A percentile compares a stretch with the other conserved stretches of the same genome.
Evolutionary conservation across 306 rosid species (phyloP).

Genomic region (Luffa aegyptiaca): DNA sequence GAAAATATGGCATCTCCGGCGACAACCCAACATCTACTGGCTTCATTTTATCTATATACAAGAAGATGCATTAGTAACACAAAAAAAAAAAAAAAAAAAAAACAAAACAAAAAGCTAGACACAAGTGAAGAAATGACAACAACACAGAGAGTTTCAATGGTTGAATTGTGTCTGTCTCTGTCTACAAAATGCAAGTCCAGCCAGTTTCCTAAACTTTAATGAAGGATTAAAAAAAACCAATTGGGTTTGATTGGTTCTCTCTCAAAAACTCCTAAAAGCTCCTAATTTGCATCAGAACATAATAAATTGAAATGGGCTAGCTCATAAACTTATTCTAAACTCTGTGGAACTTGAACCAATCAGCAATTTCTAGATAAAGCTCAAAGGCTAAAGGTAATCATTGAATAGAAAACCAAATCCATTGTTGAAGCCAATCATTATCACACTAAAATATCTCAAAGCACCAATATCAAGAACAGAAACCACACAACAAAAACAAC

Average conservation of each 20-base stretch:
- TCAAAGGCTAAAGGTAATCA: not conserved
- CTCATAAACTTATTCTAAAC: not conserved
- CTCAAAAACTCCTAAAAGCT: not conserved
- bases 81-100: not conserved
- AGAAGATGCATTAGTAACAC: constrained; percentile 15
- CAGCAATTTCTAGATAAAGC: not conserved
- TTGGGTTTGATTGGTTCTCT: not conserved
- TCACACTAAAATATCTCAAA: not conserved
- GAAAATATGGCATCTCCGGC: constrained; percentile 55
- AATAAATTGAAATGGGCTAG: not conserved
- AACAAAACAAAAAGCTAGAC: not conserved
- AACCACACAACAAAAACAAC: not conserved
- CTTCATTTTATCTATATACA: constrained; percentile 47
- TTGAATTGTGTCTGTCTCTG: not conserved
- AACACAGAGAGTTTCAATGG: not conserved
- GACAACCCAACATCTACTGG: constrained; percentile 62
- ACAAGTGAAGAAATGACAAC: not conserved
- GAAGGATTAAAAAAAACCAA: not conserved
- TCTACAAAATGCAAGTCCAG: not conserved
- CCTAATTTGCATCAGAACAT: not conserved
- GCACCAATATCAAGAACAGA: constrained; percentile 1
- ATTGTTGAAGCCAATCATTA: not conserved
- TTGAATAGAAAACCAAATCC: not conserved
- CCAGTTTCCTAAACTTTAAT: not conserved
- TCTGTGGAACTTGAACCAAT: not conserved